Evolutionary conservation across 192 early-diverging fungal genomes (phyloP).

Genomic region (Rhizophagus prolifer): DNA sequence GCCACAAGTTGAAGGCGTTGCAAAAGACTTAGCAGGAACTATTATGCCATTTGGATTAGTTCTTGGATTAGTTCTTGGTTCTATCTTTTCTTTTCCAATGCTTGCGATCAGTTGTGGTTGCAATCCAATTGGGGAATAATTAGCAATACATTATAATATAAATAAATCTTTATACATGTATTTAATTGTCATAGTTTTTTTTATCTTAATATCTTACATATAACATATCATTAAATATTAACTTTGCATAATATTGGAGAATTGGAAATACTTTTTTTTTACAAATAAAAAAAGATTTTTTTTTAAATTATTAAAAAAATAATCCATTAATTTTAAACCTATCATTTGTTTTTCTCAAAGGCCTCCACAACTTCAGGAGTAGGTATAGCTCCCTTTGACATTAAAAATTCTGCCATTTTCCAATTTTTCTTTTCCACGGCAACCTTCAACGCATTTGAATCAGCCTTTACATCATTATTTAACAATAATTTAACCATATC

Average conservation of each 20-base stretch:
- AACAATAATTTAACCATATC: constrained; percentile 38
- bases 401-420: constrained; percentile 39
- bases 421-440: constrained; percentile 36
- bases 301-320: not conserved
- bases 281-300: not conserved
- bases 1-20: constrained; percentile 39
- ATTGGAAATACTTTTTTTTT: not conserved
- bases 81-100: constrained; percentile 53
- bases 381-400: constrained; percentile 39
- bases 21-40: constrained; percentile 61
- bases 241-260: no score
- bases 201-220: no score
- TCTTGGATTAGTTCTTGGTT: constrained; percentile 68
- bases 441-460: constrained; percentile 33
- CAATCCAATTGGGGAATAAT: constrained; percentile 1
- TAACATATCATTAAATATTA: no score
- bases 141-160: not conserved
- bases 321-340: not conserved
- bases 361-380: not conserved
- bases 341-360: not conserved
- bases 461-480: constrained; percentile 36
- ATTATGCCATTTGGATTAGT: constrained; percentile 66
- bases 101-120: constrained; percentile 40
- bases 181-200: no score
- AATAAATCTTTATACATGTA: not conserved